Base-by-base conservation (phyloP, 2,329 filamentous ascomycete species). In the Elsinoe necatrix region DNA sequence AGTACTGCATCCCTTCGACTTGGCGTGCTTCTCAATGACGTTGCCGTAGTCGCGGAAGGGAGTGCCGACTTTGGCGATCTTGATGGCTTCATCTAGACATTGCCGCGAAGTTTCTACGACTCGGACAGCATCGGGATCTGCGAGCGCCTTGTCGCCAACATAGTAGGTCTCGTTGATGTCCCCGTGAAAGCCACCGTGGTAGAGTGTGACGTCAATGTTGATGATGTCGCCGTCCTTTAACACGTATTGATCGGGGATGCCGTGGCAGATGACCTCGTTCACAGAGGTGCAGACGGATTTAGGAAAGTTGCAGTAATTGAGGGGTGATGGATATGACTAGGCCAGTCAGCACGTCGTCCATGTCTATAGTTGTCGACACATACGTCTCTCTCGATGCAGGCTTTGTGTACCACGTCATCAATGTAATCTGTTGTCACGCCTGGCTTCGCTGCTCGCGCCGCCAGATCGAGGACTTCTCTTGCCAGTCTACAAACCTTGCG, bases 111-210 rank as follows among this genome's bases (percentile, higher is more conserved):
- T 84, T 73, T 98, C 93, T 1, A 95, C 89, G 0, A 98, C 89
- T 29, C 91, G 84, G 27, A 97, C 89, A 2, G 87, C 82, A 63
- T 97, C 91, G 0, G 89, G 83, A 66, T 97, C 85, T 7, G 87
- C 83, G 66, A 82, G 81, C 41, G 93, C 88, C 67, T 87, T 89
- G 64, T 95, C 87, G 57, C 93, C 93, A 48, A 98, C 87, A 70
- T 98, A 98, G 75, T 97, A 98, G 11, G 93, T 98, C 76, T 98
- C 93, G 75, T 98, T 98, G 56, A 98, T 77, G 70, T 98, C 93
- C 56, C 89, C 90, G 69, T 98, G 93, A 75, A 92, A 97, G 55
- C 93, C 93, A 60, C 85, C 87, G 69, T 97, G 90, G 72, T 95
- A 98, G 42, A 98, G 76, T 0, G 90, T 91, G 4, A 98, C 88